A percentile compares a stretch with the other conserved stretches of the same genome.
phyloP scores from a whole-genome alignment of 345 rosid species.

The Boechera divaricarpa region DNA sequence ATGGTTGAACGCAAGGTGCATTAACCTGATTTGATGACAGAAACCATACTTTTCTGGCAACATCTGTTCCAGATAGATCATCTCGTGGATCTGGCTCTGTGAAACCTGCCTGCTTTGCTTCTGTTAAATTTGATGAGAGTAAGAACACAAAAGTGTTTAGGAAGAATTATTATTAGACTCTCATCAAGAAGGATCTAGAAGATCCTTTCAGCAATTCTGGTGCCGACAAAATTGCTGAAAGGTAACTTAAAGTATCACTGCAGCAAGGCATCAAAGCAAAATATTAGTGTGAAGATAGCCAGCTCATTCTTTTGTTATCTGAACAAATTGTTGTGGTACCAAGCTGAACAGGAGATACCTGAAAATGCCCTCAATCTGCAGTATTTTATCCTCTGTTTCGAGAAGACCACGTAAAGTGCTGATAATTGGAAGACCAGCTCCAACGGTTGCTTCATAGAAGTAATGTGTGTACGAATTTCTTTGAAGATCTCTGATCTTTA shows the following conservation, averaged over 20 bases:
- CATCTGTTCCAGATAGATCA: conserved; percentile 98
- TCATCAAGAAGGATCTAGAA: too few relatives aligned
- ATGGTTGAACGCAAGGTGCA: conserved; percentile 1
- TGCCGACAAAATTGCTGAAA: conserved; percentile 79
- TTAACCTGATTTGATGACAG: neutral
- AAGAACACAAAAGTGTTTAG: too few relatives aligned
- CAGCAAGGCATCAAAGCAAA: conserved; percentile 30
- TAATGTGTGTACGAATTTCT: conserved; percentile 95
- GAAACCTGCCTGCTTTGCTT: conserved; percentile 89
- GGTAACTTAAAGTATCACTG: conserved; percentile 97
- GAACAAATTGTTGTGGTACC: neutral
- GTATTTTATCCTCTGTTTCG: conserved; percentile 95
- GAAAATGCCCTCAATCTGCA: conserved; percentile 92
- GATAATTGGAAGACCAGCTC: conserved; percentile 98
- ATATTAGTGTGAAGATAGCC: conserved; percentile 19
- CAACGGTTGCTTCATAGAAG: conserved; percentile 99
- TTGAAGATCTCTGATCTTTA: conserved; percentile 89
- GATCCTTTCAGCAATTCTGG: too few relatives aligned
- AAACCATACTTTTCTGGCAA: conserved; percentile 81
- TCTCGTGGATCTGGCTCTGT: conserved; percentile 99
- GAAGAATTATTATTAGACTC: too few relatives aligned
- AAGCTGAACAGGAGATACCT: conserved; percentile 53
- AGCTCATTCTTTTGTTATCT: neutral
- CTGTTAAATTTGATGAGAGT: conserved; percentile 29
- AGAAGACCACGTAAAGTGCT: conserved; percentile 97